Conservation (phyloP, 2,329 filamentous ascomycete species). For the Coniochaeta sp. region DNA sequence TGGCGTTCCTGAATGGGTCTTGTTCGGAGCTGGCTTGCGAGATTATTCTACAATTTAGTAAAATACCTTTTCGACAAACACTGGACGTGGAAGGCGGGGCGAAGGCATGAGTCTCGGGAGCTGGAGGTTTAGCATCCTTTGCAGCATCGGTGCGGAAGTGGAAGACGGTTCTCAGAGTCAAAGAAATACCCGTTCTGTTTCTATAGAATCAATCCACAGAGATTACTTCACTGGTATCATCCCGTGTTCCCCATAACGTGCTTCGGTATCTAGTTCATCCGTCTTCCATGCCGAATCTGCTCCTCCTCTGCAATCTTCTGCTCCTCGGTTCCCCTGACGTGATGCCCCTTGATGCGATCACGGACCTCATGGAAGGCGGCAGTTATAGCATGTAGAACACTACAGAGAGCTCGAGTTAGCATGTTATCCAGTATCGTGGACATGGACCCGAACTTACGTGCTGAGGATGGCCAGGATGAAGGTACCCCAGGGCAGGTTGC, state of each 20-base stretch:
- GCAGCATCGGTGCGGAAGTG: no score
- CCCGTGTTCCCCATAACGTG: background rate
- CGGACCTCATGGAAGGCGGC: slow-evolving; percentile 29
- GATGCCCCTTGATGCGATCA: background rate
- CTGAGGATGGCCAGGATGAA: slow-evolving; percentile 35
- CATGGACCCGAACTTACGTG: slow-evolving; percentile 26
- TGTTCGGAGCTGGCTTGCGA: no score
- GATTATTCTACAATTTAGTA: no score
- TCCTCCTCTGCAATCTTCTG: slow-evolving; percentile 1
- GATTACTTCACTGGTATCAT: background rate
- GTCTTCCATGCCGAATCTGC: background rate
- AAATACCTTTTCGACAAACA: no score
- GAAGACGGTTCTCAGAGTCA: no score
- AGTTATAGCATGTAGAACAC: slow-evolving; percentile 32
- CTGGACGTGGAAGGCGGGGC: no score
- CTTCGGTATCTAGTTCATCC: background rate
- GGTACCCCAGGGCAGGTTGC: slow-evolving; percentile 31
- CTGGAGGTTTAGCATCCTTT: no score
- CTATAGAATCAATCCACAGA: background rate
- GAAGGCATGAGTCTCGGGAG: no score
- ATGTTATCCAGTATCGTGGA: background rate
- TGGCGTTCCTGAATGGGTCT: background rate
- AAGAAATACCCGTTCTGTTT: no score
- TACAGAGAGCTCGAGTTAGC: slow-evolving; percentile 9
- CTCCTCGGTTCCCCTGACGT: background rate